phyloP scores from a whole-genome alignment of 2,329 filamentous ascomycete genomes.

The Drechslerella coelobrocha region DNA sequence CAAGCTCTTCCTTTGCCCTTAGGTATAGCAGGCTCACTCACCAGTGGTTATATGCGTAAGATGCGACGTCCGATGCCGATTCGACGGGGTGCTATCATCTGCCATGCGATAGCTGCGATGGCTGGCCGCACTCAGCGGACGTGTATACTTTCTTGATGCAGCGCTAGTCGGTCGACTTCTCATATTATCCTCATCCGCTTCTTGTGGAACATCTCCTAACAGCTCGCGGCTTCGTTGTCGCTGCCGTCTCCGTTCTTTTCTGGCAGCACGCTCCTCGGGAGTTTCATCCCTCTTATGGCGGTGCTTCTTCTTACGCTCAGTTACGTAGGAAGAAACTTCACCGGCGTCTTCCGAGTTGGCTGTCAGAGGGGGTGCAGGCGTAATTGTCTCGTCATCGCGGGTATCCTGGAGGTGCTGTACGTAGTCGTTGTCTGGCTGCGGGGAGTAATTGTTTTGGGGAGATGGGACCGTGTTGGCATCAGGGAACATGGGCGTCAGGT shows the following conservation, averaged over 20 bases:
- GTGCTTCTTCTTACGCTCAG: constrained; percentile 43
- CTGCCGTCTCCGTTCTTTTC: constrained; percentile 33
- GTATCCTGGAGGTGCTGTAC: constrained; percentile 7
- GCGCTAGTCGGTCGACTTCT: constrained; percentile 39
- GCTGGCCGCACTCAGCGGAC: constrained; percentile 44
- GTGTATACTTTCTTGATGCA: constrained; percentile 39
- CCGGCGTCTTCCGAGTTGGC: constrained; percentile 17
- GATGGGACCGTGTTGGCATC: constrained; percentile 21
- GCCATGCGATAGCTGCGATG: constrained; percentile 42
- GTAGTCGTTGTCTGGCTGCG: constrained; percentile 22
- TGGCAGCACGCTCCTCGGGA: constrained; percentile 24
- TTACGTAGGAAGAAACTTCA: constrained; percentile 39
- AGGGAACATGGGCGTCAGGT: constrained; percentile 45
- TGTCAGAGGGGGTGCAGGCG: constrained; percentile 19
- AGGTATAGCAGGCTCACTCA: constrained; percentile 13
- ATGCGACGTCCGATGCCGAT: constrained; percentile 44
- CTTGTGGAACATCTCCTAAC: constrained; percentile 40
- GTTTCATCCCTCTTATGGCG: constrained; percentile 47
- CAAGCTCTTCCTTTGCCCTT: neutral
- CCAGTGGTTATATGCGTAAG: constrained; percentile 49
- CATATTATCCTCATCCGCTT: constrained; percentile 41
- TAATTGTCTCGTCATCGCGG: constrained; percentile 21
- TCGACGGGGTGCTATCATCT: constrained; percentile 37
- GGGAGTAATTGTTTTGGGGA: constrained; percentile 24
- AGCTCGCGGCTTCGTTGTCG: constrained; percentile 35